Conservation (phyloP, 257 asterid species). For the Echium plantagineum region DNA sequence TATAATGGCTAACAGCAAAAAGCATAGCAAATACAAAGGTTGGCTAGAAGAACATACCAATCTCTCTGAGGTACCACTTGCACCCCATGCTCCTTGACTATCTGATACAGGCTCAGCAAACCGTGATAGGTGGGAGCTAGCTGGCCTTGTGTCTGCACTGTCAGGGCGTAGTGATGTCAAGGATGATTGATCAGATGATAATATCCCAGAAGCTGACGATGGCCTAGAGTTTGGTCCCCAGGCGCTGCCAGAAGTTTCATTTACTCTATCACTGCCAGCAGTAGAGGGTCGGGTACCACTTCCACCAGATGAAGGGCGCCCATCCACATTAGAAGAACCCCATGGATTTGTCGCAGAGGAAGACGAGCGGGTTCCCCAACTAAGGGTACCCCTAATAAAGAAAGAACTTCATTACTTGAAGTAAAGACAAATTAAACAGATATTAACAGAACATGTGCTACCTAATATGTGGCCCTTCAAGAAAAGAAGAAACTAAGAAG, state of each 20-base stretch:
- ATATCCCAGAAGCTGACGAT: slow-evolving; percentile 82
- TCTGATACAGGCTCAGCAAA: slow-evolving; percentile 74
- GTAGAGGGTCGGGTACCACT: slow-evolving; percentile 92
- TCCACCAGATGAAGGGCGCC: slow-evolving; percentile 93
- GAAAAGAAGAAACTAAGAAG: neutral
- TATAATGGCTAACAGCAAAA: neutral
- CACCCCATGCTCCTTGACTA: slow-evolving; percentile 45
- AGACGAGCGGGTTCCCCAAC: slow-evolving; percentile 89
- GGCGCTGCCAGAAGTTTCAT: slow-evolving; percentile 49
- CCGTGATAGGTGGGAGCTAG: slow-evolving; percentile 81
- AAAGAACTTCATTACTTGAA: neutral
- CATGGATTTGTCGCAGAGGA: slow-evolving; percentile 82
- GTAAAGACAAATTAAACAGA: neutral
- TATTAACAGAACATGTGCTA: neutral
- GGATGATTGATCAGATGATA: slow-evolving; percentile 66
- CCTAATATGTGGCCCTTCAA: neutral
- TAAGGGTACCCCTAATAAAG: slow-evolving; percentile 63
- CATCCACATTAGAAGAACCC: slow-evolving; percentile 70
- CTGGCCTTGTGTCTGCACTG: slow-evolving; percentile 94
- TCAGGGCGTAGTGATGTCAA: slow-evolving; percentile 60
- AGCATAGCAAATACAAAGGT: slow-evolving; percentile 5
- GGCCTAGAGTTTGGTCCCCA: slow-evolving; percentile 93
- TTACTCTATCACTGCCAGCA: slow-evolving; percentile 73
- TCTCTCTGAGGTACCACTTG: slow-evolving; percentile 50
- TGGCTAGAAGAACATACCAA: slow-evolving; percentile 38